phyloP scores from a whole-genome alignment of 176 grass and related monocot genomes.

The Oryza meyeriana region DNA sequence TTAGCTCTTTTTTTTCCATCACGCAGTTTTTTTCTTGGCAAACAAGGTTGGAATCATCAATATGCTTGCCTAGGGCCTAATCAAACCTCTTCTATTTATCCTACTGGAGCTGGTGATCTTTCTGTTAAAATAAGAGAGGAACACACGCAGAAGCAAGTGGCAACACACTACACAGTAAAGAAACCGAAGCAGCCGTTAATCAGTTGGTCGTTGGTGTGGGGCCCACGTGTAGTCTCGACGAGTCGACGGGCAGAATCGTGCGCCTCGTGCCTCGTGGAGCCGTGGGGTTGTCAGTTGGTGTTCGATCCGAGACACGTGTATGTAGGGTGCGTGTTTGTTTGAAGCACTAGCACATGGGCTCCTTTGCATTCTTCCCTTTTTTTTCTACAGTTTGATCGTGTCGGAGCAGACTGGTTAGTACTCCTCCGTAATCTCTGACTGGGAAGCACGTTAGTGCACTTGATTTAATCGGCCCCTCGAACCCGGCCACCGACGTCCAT shows the following conservation, averaged over 20 bases:
- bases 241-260: background rate
- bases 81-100: background rate
- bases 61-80: slow-evolving; percentile 4
- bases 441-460: background rate
- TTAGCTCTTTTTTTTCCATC: background rate
- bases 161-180: background rate
- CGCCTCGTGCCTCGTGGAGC: slow-evolving; percentile 1
- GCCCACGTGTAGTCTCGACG: slow-evolving; percentile 1
- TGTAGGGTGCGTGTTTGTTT: background rate
- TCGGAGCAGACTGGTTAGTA: background rate
- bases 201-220: slow-evolving; percentile 13
- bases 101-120: background rate
- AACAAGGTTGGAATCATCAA: slow-evolving; percentile 36
- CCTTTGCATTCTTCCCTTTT: background rate
- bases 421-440: background rate
- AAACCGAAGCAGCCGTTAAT: background rate
- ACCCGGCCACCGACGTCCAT: background rate
- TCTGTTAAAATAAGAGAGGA: background rate
- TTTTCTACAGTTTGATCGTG: background rate
- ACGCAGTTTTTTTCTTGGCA: background rate
- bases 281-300: background rate
- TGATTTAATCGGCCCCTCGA: background rate
- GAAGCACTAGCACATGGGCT: slow-evolving; percentile 13
- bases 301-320: slow-evolving; percentile 1
- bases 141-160: background rate